These are phyloP conservation scores for Apiotrichum veenhuisii DNA, from an alignment of 1,284 basidiomycete species.

Conservation along the genomic window DNA sequence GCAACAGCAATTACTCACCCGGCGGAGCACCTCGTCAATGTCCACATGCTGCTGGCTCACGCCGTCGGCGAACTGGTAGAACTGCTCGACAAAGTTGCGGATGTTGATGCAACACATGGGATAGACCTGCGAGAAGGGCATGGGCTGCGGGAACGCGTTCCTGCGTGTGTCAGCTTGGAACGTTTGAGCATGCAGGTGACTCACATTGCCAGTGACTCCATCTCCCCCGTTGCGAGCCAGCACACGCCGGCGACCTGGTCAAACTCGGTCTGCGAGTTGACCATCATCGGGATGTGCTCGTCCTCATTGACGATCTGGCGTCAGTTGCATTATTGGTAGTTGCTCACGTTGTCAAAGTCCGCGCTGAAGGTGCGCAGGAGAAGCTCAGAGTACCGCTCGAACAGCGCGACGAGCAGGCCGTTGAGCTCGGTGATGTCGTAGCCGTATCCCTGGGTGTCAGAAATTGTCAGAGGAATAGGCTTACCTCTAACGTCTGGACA, in stretches of 20 bases:
- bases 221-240: conserved; percentile 74
- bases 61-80: conserved; percentile 94
- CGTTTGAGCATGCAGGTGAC: conserved; percentile 23
- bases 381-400: conserved; percentile 83
- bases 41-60: conserved; percentile 86
- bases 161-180: conserved; percentile 50
- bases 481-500: conserved; percentile 87
- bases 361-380: conserved; percentile 76
- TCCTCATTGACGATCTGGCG: conserved; percentile 77
- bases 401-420: conserved; percentile 76
- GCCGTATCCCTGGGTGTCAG: conserved; percentile 63
- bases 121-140: conserved; percentile 95
- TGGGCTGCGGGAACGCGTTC: conserved; percentile 64
- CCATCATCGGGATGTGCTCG: conserved; percentile 87
- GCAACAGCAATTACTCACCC: conserved; percentile 54
- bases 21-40: conserved; percentile 86
- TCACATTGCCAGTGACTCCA: conserved; percentile 62
- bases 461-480: conserved; percentile 17
- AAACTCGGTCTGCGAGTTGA: conserved; percentile 67
- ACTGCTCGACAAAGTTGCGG: conserved; percentile 87
- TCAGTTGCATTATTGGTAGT: neutral
- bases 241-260: conserved; percentile 75
- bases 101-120: conserved; percentile 96
- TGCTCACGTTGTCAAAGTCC: conserved; percentile 72
- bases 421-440: conserved; percentile 82